Evolutionary conservation across 768 basidiomycete species (phyloP), one percentile per base, ranked within the genome.

Genomic region (Dentipellis sp.): DNA sequence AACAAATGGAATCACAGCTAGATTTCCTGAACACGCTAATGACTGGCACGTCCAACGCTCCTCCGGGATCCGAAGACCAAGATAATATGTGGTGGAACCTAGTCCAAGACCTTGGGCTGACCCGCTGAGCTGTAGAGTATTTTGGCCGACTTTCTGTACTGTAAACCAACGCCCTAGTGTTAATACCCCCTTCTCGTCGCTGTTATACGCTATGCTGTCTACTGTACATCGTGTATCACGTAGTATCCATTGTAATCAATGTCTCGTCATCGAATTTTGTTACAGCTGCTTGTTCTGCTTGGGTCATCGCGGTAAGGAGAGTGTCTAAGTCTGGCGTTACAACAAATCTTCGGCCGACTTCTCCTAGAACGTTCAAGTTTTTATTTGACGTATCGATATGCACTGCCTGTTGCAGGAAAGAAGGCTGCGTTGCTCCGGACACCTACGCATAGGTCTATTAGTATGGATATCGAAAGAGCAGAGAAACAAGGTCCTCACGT

Each of bases 381-480:
- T 86, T 86, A 17, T 75, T 71, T 39, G 69, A 69, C 52, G 71
- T 64, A 66, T 95, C 84, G 29, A 95, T 65, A 62, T 84, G 78
- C 17, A 90, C 85, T 6, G 88, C 87, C 55, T 95, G 91, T 66
- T 94, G 91, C 2, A 94, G 77, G 68, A 95, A 95, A 0, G 91
- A 88, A 1, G 91, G 83, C 55, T 86, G 87, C 1, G 89, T 91
- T 8, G 86, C 90, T 10, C 87, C 82, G 16, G 79, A 82, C 35
- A 95, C 85, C 93, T 91, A 63, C 37, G 46, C 21, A 47, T 47
- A 12, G 55, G 35, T 16, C 6, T 17, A 37, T 9, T 10, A 36
- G 50, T 52, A 56, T 45, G 6, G 39, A 16, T 29, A 49, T 58
- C 56, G 16, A 35, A 21, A 5, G 39, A 55, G n/a, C 2, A 16